Evolutionary conservation across 2,329 filamentous ascomycete species (phyloP).

Genomic region (Penicillium janthinellum): DNA sequence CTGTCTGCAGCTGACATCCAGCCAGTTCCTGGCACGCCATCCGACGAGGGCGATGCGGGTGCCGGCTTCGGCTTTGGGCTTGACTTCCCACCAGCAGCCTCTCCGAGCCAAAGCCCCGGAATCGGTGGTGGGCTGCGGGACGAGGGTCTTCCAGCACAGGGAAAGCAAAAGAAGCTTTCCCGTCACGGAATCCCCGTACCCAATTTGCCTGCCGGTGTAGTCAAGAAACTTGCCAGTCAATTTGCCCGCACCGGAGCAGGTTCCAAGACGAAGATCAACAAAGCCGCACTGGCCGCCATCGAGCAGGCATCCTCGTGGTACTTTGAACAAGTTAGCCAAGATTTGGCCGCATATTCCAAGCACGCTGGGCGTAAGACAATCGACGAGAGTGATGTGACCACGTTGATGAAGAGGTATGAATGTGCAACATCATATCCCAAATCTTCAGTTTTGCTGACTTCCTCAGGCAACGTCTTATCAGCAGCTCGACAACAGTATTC

Average conservation of each 20-base stretch:
- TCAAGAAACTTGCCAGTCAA: constrained; percentile 67
- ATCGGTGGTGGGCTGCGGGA: constrained; percentile 41
- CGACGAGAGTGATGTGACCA: constrained; percentile 79
- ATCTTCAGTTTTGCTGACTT: constrained; percentile 31
- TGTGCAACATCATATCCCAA: constrained; percentile 10
- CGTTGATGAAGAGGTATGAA: constrained; percentile 78
- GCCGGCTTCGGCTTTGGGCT: constrained; percentile 38
- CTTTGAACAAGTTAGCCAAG: constrained; percentile 83
- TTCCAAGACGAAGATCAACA: constrained; percentile 68
- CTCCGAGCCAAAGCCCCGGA: constrained; percentile 36
- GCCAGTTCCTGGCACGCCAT: constrained; percentile 27
- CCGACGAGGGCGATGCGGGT: constrained; percentile 29
- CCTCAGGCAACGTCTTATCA: constrained; percentile 75
- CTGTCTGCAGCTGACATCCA: constrained; percentile 33
- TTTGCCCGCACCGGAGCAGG: constrained; percentile 69
- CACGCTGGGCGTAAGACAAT: constrained; percentile 84
- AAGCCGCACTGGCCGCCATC: constrained; percentile 73
- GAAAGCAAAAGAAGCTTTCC: constrained; percentile 62
- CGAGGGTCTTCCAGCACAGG: constrained; percentile 30
- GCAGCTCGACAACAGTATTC: constrained; percentile 72
- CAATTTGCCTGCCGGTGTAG: constrained; percentile 69
- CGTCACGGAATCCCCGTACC: constrained; percentile 75
- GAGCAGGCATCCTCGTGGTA: constrained; percentile 86
- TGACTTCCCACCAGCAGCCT: constrained; percentile 30
- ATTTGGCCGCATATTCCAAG: constrained; percentile 75